Evolutionary conservation across 805 yeast species (phyloP), one percentile per base, ranked within the genome.

Genomic region (Schizosaccharomyces pombe): DNA sequence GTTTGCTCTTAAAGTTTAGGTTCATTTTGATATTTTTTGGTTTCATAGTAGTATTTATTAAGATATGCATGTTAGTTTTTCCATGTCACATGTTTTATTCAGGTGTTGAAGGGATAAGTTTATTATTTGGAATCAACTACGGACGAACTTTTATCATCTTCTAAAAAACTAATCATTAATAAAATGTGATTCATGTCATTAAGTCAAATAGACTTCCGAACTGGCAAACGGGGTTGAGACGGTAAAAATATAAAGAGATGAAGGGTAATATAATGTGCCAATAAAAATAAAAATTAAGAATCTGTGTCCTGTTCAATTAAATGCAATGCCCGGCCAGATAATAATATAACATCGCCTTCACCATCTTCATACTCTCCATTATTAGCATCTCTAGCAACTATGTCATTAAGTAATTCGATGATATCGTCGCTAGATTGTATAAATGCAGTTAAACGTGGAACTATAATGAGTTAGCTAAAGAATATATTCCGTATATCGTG

Each of bases 221-320:
- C n/a, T n/a, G n/a, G n/a, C n/a, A n/a, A n/a, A n/a, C 14, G 40
- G 14, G 24, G 24, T 19, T 16, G 24, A 47, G 32, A 47, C 32
- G 52, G 52, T 30, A 16, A 47, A 47, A 47, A 47, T 9, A 47
- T 47, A 16, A 47, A 47, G 29, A 47, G 52, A 47, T 47, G 32
- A 29, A 47, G 16, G 32, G 24, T 19, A 29, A 47, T 24, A 26
- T 47, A 47, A 47, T 19, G 52, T n/a, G n/a, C n/a, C n/a, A n/a
- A n/a, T n/a, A n/a, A n/a, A n/a, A n/a, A n/a, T n/a, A n/a, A n/a
- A n/a, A n/a, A 22, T 43, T 43, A 43, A 26, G 49, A 19, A 19
- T 43, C 49, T 22, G 49, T 12, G 49, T 26, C 30, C 26, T 43
- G 49, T 8, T 43, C 49, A 9, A 43, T 43, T 22, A 43, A 30